phyloP scores from a whole-genome alignment of 225 moss, liverwort and hornwort species.

The Marchantia paleacea region DNA sequence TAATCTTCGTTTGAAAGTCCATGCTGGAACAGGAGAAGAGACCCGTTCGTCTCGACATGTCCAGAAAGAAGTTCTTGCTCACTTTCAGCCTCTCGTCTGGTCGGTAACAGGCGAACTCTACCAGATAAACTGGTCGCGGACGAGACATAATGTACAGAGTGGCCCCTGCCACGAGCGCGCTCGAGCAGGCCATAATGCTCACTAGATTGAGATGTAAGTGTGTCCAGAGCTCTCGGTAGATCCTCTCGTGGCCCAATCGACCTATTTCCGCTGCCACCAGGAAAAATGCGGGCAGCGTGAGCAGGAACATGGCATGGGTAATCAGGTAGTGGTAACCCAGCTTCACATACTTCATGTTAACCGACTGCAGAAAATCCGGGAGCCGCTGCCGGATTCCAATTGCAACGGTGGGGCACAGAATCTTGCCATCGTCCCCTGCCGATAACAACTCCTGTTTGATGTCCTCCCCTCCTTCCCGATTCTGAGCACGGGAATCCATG shows the following conservation, averaged over 20 bases:
- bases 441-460: neutral
- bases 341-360: conserved; percentile 69
- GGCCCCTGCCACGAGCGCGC: conserved; percentile 45
- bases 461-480: neutral
- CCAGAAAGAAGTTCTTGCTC: conserved; percentile 31
- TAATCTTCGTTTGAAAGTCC: conserved; percentile 52
- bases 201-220: conserved; percentile 60
- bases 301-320: conserved; percentile 58
- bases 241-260: conserved; percentile 54
- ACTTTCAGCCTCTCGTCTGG: conserved; percentile 37
- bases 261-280: conserved; percentile 53
- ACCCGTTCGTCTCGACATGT: conserved; percentile 26
- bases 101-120: conserved; percentile 56
- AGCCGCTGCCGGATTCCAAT: conserved; percentile 47
- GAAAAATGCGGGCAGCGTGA: conserved; percentile 48
- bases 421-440: neutral
- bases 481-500: neutral
- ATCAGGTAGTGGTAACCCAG: conserved; percentile 67
- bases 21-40: conserved; percentile 40
- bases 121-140: conserved; percentile 51
- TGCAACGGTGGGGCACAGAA: conserved; percentile 22
- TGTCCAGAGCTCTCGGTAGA: conserved; percentile 43
- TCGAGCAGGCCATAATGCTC: conserved; percentile 45
- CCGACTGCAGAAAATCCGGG: conserved; percentile 59
- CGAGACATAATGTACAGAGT: conserved; percentile 57